Base-by-base conservation (phyloP, 441 rosid species). In the Erodium moschatum region DNA sequence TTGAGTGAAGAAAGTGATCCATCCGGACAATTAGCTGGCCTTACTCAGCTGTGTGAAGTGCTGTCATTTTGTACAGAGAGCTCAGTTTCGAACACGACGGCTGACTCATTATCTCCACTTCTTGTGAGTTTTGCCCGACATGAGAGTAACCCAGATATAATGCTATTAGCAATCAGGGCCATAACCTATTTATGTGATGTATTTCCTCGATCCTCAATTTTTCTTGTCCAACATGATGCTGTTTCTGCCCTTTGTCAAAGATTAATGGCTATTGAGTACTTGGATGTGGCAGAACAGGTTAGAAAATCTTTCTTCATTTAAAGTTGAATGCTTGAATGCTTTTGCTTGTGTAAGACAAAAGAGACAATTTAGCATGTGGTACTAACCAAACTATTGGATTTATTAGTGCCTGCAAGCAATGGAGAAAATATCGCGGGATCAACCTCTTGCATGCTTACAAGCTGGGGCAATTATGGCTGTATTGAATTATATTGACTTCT, bases 261-360 rank as follows among this genome's bases (percentile, higher is more conserved):
- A 73, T 83, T 94, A 71, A 72, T 83, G 83, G 85, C 84, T 62
- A 85, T 89, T 72, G 97, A 90, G 77, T 90, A 95, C 77, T 70
- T 89, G 81, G 99, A 95, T 79, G 96, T 95, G 44, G 99, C 99
- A 67, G 99, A 95, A 76, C 97, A 91, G 97, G 99, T 90, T 65
- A 46, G 11, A 33, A 29, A 29, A 29, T 29, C 1, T 29, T 29
- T 29, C 31, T 29, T 29, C 4, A 29, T 29, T 29, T 29, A n/a
- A n/a, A n/a, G n/a, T n/a, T n/a, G n/a, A n/a, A n/a, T n/a, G n/a
- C n/a, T n/a, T n/a, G n/a, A n/a, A 18, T 33, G 52, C 21, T 15
- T 21, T 70, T 48, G 16, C 20, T 21, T 42, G 20, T 42, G 21
- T 16, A 33, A 6, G 21, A 64, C 38, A 64, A 31, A 6, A 20